Conservation (phyloP, 1,284 basidiomycete genomes). For the Neonothopanus nambi region DNA sequence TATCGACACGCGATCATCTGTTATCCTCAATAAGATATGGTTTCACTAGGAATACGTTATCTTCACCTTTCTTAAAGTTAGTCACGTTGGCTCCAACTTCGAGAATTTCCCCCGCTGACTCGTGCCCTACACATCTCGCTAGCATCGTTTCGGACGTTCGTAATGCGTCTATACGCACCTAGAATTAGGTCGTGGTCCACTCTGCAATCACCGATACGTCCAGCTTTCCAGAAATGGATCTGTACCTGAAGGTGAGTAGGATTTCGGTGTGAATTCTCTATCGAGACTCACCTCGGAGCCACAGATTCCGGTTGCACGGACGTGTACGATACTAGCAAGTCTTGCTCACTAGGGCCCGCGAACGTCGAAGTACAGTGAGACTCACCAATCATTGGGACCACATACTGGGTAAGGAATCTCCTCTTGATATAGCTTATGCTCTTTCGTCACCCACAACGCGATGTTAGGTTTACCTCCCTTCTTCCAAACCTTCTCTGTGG, state of each 20-base stretch:
- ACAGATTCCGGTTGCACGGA: constrained; percentile 14
- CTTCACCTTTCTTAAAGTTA: constrained; percentile 10
- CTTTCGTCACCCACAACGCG: constrained; percentile 15
- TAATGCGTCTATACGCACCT: constrained; percentile 2
- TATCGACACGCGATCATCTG: constrained; percentile 14
- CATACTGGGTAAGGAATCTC: constrained; percentile 14
- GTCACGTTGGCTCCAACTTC: constrained; percentile 11
- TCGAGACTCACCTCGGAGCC: constrained; percentile 9
- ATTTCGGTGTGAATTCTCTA: not conserved
- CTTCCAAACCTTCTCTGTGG: constrained; percentile 3
- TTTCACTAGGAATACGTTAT: not conserved
- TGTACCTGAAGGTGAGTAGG: not conserved
- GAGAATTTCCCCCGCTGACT: constrained; percentile 15
- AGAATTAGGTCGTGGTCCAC: constrained; percentile 17
- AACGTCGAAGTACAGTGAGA: not conserved
- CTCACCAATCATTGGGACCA: constrained; percentile 11
- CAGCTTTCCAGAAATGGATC: constrained; percentile 19
- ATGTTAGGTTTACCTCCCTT: constrained; percentile 12
- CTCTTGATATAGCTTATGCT: constrained; percentile 13
- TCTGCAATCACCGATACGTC: constrained; percentile 15
- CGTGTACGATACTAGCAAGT: constrained; percentile 11
- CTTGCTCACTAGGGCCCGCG: not conserved
- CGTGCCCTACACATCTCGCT: constrained; percentile 6
- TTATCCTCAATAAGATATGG: not conserved
- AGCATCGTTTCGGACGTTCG: too few relatives aligned